phyloP scores from a whole-genome alignment of 75 land plant genomes.

The Sequoia sempervirens region DNA sequence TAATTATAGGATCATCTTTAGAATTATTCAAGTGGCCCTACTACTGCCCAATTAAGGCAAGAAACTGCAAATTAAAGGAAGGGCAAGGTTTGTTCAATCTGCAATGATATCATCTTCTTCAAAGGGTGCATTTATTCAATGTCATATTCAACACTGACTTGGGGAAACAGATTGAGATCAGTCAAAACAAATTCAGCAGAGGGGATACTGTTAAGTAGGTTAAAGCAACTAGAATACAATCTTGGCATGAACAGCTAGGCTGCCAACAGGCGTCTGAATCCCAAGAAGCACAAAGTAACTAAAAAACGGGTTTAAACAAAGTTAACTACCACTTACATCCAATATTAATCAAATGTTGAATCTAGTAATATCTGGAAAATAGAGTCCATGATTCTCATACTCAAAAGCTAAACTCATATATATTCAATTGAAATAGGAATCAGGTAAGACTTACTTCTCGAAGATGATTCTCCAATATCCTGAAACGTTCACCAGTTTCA shows the following conservation, averaged over 20 bases:
- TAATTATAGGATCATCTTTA: too few relatives aligned
- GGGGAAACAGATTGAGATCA: neutral
- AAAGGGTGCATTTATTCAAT: neutral
- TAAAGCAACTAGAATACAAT: neutral
- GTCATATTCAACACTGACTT: neutral
- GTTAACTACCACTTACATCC: neutral
- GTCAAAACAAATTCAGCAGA: neutral
- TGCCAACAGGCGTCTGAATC: neutral
- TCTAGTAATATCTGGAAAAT: neutral
- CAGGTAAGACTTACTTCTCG: conserved; percentile 50
- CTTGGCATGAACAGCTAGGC: neutral
- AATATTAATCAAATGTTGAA: neutral
- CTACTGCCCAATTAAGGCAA: neutral
- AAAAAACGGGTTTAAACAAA: neutral
- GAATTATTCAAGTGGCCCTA: neutral
- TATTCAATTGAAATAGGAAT: neutral
- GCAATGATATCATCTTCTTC: too few relatives aligned
- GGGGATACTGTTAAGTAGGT: neutral
- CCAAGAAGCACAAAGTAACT: neutral
- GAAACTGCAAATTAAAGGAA: too few relatives aligned
- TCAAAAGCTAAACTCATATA: neutral
- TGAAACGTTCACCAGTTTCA: conserved; percentile 47
- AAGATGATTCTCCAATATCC: conserved; percentile 61
- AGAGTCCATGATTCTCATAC: neutral
- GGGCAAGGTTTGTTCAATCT: too few relatives aligned